Evolutionary conservation across 2,329 filamentous ascomycete species (phyloP), one percentile per base, ranked within the genome.

Genomic region (Biscogniauxia mediterranea): DNA sequence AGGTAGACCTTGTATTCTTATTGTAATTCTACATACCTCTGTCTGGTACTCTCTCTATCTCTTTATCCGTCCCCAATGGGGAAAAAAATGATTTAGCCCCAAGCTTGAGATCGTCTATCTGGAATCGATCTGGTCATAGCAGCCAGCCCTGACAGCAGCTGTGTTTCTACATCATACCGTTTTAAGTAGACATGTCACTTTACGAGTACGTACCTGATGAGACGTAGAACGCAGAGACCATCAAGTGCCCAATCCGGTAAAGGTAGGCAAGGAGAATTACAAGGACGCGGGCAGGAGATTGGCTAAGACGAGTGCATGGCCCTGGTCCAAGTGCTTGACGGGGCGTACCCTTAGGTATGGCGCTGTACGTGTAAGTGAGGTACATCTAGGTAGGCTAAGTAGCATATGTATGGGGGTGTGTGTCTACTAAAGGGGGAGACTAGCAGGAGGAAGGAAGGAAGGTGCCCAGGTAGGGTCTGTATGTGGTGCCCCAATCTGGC

Each of bases 171-270:
- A 49, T 52, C 19, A 52, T 57, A 49, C 56, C 54, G 20, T 19
- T 32, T 32, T 32, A 32, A 54, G 52, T 52, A 59, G 62, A 54
- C 62, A 54, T 61, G 58, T 28, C 19, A 26, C 52, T 26, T 57
- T 59, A 55, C 46, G 51, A 26, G 20, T 52, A 26, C 51, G 51
- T 23, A 21, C 21, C 21, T 52, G 49, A 52, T 32, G 28, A 32
- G 28, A 8, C 17, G 38, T 53, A n/a, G 11, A 46, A 46, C 38
- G 38, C 38, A 56, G 52, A 56, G 52, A 50, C 8, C 52, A 49
- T 3, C 54, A 46, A 50, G 38, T 38, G 23, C n/a, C 52, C 38
- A 53, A 51, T 23, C 38, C 19, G 42, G 57, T 52, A 50, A 52
- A 23, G 25, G 55, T 28, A 60, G 38, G 55, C 26, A 55, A 55